Evolutionary conservation across 164 flowering plant genomes (phyloP).

Genomic region (Amborella trichopoda): DNA sequence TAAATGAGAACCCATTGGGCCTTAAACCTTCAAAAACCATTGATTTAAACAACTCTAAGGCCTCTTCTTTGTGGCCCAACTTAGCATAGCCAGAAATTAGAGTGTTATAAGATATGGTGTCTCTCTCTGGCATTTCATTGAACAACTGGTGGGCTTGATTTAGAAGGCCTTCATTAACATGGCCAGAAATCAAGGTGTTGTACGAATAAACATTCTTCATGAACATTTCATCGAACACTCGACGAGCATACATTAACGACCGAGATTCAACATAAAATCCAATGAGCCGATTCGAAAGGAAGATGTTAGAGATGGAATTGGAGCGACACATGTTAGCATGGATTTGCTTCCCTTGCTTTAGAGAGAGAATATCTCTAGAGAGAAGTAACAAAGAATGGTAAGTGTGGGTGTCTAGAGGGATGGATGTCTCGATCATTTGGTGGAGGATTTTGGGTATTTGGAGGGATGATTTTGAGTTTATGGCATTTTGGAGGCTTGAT

Average conservation of each 20-base stretch:
- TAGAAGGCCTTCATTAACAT: constrained; percentile 5
- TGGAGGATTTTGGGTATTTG: no score
- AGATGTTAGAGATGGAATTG: constrained; percentile 31
- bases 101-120: constrained; percentile 7
- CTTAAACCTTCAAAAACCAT: constrained; percentile 2
- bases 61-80: constrained; percentile 1
- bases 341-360: constrained; percentile 63
- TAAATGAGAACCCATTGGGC: constrained; percentile 4
- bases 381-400: no score
- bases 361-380: no score
- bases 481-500: no score
- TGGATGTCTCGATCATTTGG: no score
- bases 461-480: no score
- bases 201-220: constrained; percentile 20
- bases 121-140: constrained; percentile 6
- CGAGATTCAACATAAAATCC: constrained; percentile 79
- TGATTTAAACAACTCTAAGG: neutral
- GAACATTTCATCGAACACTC: constrained; percentile 28
- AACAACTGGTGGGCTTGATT: constrained; percentile 3
- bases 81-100: constrained; percentile 4
- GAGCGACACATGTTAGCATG: constrained; percentile 50
- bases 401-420: no score
- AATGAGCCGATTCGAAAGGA: constrained; percentile 75
- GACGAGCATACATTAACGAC: constrained; percentile 40
- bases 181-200: constrained; percentile 24